These are phyloP conservation scores for Senecio squalidus DNA, from an alignment of 140 eudicot genomes.

Conservation along the genomic window DNA sequence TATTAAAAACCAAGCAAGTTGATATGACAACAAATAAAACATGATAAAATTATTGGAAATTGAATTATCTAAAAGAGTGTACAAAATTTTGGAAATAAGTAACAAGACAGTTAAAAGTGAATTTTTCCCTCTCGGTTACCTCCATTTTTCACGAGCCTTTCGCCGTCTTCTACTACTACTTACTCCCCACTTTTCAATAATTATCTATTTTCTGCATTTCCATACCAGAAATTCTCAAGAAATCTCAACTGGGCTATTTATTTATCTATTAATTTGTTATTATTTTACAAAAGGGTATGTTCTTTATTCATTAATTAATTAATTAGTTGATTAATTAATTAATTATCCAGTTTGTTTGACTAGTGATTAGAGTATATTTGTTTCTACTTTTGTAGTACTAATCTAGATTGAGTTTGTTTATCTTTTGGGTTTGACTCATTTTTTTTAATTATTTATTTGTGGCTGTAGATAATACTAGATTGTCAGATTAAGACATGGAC, in stretches of 20 bases:
- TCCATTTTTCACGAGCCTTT: conserved; percentile 40
- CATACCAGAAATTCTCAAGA: conserved; percentile 3
- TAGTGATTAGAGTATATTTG: conserved; percentile 49
- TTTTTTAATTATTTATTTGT: conserved; percentile 26
- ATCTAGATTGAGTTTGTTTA: conserved; percentile 35
- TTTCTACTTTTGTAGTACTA: conserved; percentile 27
- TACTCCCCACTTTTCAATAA: not conserved
- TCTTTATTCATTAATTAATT: not conserved
- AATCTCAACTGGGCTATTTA: conserved; percentile 12
- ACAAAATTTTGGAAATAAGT: conserved; percentile 3
- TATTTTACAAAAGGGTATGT: conserved; percentile 11
- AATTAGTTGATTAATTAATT: not conserved
- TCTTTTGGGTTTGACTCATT: conserved; percentile 22
- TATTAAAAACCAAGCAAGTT: too few relatives aligned
- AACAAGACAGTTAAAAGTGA: conserved; percentile 19
- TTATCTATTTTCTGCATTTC: conserved; percentile 7
- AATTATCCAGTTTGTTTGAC: conserved; percentile 31
- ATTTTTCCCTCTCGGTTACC: conserved; percentile 37
- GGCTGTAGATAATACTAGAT: conserved; percentile 31
- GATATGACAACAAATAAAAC: too few relatives aligned
- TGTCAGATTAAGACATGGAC: conserved; percentile 54
- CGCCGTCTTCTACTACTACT: conserved; percentile 48
- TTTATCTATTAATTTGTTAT: not conserved
- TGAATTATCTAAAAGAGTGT: conserved; percentile 15
- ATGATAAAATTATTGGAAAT: too few relatives aligned